Base-by-base conservation (phyloP, 2,329 filamentous ascomycete species). In the Seiridium cupressi region DNA sequence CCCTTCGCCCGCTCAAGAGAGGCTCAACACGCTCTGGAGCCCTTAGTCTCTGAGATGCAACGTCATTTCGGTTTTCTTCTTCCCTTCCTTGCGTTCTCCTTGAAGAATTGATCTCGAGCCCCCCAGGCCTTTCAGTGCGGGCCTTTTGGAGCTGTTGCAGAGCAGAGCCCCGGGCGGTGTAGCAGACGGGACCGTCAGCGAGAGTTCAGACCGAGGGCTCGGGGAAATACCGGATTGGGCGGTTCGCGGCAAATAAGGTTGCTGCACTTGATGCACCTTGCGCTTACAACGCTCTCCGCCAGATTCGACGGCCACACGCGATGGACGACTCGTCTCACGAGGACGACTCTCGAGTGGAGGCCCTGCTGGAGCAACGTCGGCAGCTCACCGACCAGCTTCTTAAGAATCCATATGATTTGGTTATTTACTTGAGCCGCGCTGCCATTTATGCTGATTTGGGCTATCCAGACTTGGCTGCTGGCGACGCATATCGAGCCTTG, bases 401-500 rank as follows among this genome's bases (percentile, higher is more conserved):
- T 8, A 77, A 76, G 6, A 72, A 76, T 4, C 82, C 86, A 1
- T 89, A 88, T 69, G 86, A 90, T 66, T 73, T 87, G 42, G 79
- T 90, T 58, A 78, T 89, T 6, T 89, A 88, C 65, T 79, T 91
- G 59, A 83, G 89, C 64, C 86, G 93, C 38, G 92, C 92, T 32
- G 77, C 84, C 40, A 79, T 90, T 47, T 87, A 97, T 73, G 84
- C 87, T 13, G 79, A 86, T 51, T 81, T 97, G 51, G 91, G 87
- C 44, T 98, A 97, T 73, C 92, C 92, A 0, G 95, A 99, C 73
- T 84, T 99, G 44, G 93, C 93, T 4, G 89, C 89, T 9, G 92
- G 92, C 40, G 93, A 97, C 79, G 92, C 92, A 4, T 98, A 98
- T 73, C 89, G 90, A 59, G 93, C 93, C 1, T 82, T 98, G n/a